phyloP scores from a whole-genome alignment of 2,329 filamentous ascomycete genomes.

The Neobulgaria alba region DNA sequence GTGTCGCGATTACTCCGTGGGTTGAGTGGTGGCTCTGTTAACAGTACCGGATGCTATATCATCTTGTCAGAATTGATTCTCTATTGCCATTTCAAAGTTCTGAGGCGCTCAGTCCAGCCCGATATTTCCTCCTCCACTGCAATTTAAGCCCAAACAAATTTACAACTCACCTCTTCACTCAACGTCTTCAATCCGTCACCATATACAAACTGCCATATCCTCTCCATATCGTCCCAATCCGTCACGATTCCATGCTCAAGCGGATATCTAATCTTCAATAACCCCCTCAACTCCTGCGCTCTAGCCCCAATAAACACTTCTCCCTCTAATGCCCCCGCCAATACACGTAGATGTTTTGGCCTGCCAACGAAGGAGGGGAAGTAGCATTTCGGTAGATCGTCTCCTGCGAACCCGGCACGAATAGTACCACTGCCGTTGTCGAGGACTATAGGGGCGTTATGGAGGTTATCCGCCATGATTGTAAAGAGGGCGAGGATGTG shows the following conservation, averaged over 20 bases:
- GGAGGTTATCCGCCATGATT: slow-evolving; percentile 61
- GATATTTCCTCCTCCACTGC: not conserved
- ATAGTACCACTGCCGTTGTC: slow-evolving; percentile 99
- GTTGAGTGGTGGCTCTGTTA: slow-evolving; percentile 94
- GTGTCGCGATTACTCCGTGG: slow-evolving; percentile 92
- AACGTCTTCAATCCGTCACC: slow-evolving; percentile 91
- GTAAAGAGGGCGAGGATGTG: not conserved
- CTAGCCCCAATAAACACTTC: slow-evolving; percentile 95
- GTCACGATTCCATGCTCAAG: slow-evolving; percentile 97
- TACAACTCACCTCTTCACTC: slow-evolving; percentile 75
- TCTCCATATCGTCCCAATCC: slow-evolving; percentile 99
- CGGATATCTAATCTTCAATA: slow-evolving; percentile 93
- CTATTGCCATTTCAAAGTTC: not conserved
- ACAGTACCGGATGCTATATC: slow-evolving; percentile 75
- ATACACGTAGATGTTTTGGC: slow-evolving; percentile 87
- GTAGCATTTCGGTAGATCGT: slow-evolving; percentile 91
- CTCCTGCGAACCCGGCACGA: slow-evolving; percentile 90
- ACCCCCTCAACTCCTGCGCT: slow-evolving; percentile 76
- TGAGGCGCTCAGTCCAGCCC: not conserved
- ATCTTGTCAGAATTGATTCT: slow-evolving; percentile 5
- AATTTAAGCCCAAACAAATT: too few species aligned
- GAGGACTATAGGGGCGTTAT: slow-evolving; percentile 97
- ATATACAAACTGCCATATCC: slow-evolving; percentile 98
- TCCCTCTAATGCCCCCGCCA: slow-evolving; percentile 93
- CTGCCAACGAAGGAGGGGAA: slow-evolving; percentile 96